Evolutionary conservation across 345 rosid species (phyloP), one percentile per base, ranked within the genome.

Genomic region (Moricandia moricandioides): DNA sequence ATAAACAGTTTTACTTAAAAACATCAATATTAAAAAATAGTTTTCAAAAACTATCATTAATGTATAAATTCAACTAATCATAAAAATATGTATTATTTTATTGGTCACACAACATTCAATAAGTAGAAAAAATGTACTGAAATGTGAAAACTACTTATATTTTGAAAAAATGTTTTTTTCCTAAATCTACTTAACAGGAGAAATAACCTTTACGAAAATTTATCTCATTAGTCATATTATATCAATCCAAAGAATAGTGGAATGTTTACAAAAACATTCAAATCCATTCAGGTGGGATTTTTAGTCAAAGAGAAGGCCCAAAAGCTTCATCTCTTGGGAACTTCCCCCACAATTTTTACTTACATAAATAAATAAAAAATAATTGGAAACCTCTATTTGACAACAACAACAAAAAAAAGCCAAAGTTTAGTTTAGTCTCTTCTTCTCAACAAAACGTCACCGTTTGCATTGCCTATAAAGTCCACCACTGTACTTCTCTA

Each of bases 231-330:
- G 35, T 33, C 35, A 4, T 30, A 4, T 33, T 33, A 40, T 11
- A 3, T 40, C 0, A 40, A 10, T 9, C 57, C 17, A 8, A 51
- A 1, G 12, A 3, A 54, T 3, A 54, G 59, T 4, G 12, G 11
- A 54, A 54, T 9, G 29, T 18, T 21, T 54, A n/a, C 62, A 12
- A 57, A 12, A 57, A 61, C 1, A 7, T 34, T 63, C 63, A 73
- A 73, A 73, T 73, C 2, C 61, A 54, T 54, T 64, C 10, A 54
- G 63, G 70, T 64, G 70, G 77, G 70, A 73, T 64, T 0, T 64
- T 12, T 37, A 21, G 56, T 52, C 37, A 37, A 14, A 68, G 13
- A 45, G 49, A 12, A 5, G 7, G 0, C 14, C 43, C 61, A n/a
- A 71, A 62, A 63, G 39, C 29, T 72, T n/a, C 40, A 14, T 63